Percentiles rank a stretch among this genome's conserved stretches.
phyloP scores from a whole-genome alignment of 2,329 filamentous ascomycete genomes.

The Colletotrichum aenigma region DNA sequence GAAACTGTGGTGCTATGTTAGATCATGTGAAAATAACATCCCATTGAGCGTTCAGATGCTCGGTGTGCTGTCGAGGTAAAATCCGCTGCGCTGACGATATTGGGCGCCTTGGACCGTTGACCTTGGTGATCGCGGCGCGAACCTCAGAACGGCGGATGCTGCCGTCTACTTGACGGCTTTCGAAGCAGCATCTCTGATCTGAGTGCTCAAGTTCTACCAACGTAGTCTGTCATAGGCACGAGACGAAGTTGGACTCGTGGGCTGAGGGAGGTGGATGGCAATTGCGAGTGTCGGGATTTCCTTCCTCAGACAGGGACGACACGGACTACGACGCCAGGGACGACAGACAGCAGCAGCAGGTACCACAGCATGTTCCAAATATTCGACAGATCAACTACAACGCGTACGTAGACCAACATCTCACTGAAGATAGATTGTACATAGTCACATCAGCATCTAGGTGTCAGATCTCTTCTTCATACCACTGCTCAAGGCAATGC shows the following conservation, averaged over 20 bases:
- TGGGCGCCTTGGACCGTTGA: background rate
- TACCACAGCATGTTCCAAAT: too few species aligned
- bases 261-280: background rate
- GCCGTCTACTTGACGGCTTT: background rate
- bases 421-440: too few species aligned
- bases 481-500: conserved; percentile 37
- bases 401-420: too few species aligned
- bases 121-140: background rate
- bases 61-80: background rate
- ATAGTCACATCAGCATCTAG: accelerated
- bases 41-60: background rate
- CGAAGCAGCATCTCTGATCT: background rate
- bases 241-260: background rate
- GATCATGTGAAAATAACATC: background rate
- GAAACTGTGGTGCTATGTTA: background rate
- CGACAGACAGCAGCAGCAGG: too few species aligned
- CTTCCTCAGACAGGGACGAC: background rate
- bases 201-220: accelerated
- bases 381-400: too few species aligned
- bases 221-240: background rate
- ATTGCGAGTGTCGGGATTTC: background rate
- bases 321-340: too few species aligned
- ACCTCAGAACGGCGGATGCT: background rate
- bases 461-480: conserved; percentile 41
- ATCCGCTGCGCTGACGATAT: background rate